These are phyloP conservation scores for Zizania latifolia DNA, from an alignment of 176 grass and related monocot species.

Conservation along the genomic window DNA sequence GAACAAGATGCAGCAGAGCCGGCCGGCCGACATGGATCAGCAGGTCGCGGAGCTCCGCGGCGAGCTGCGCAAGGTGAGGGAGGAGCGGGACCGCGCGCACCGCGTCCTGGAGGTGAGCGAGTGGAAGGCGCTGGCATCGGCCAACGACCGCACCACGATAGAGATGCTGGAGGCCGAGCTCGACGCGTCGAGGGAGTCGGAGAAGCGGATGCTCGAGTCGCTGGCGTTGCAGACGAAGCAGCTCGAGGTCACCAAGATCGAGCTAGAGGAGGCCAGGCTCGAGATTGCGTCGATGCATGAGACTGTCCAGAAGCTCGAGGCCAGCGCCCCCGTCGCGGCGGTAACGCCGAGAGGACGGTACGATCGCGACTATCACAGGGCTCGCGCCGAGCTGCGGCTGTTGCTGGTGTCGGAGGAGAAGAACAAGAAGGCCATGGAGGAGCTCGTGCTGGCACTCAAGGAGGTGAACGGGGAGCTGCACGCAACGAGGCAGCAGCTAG, in stretches of 20 bases:
- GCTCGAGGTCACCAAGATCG: constrained; percentile 86
- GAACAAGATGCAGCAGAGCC: constrained; percentile 27
- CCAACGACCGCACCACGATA: constrained; percentile 24
- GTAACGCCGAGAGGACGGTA: constrained; percentile 18
- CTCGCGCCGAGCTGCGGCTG: constrained; percentile 37
- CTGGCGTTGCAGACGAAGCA: constrained; percentile 74
- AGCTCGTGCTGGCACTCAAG: constrained; percentile 65
- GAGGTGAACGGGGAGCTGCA: constrained; percentile 68
- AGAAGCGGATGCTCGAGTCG: constrained; percentile 76
- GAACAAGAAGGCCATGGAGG: constrained; percentile 83
- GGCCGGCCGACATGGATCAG: constrained; percentile 38
- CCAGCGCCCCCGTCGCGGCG: neutral
- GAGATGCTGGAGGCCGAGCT: constrained; percentile 56
- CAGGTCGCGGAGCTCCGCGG: constrained; percentile 55
- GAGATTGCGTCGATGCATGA: constrained; percentile 39
- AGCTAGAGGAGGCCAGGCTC: constrained; percentile 61
- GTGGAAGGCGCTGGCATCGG: constrained; percentile 44
- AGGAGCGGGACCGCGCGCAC: constrained; percentile 51
- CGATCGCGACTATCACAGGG: constrained; percentile 31
- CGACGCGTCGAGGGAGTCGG: constrained; percentile 47
- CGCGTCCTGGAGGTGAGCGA: constrained; percentile 58
- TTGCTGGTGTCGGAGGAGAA: constrained; percentile 65
- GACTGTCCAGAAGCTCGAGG: constrained; percentile 13
- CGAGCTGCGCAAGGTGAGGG: constrained; percentile 53
- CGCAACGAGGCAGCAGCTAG: constrained; percentile 37